Evolutionary conservation across 2,329 filamentous ascomycete species (phyloP).

Genomic region (Beauveria bassiana): DNA sequence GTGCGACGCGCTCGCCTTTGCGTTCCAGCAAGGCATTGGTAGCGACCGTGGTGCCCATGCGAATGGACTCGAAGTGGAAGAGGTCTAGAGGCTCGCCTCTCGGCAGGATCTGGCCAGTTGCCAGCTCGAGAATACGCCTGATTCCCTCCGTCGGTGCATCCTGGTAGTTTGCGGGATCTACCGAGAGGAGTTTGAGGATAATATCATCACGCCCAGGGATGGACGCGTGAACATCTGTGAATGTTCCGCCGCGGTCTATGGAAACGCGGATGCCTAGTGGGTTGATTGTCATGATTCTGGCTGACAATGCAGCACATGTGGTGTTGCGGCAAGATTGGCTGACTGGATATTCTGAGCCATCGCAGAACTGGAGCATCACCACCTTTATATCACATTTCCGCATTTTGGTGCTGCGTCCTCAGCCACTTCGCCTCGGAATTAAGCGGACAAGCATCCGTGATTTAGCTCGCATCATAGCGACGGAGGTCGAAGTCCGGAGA

Average conservation of each 20-base stretch:
- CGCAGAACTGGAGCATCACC: not conserved
- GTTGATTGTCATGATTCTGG: conserved; percentile 16
- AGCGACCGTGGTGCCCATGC: conserved; percentile 75
- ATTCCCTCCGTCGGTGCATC: conserved; percentile 71
- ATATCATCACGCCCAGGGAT: conserved; percentile 59
- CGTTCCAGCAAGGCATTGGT: conserved; percentile 70
- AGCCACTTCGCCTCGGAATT: not conserved
- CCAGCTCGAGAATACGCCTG: conserved; percentile 35
- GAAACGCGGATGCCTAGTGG: conserved; percentile 23
- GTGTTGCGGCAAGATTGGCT: not conserved
- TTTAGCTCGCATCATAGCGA: not conserved
- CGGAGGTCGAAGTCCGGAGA: conserved; percentile 7
- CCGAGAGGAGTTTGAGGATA: conserved; percentile 64
- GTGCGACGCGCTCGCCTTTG: conserved; percentile 63
- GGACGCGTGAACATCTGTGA: conserved; percentile 63
- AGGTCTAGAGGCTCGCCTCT: conserved; percentile 27
- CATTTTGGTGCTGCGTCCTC: not conserved
- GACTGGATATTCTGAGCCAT: not conserved
- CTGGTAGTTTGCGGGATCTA: conserved; percentile 63
- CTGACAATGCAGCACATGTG: not conserved
- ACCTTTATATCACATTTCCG: not conserved
- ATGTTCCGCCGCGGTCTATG: conserved; percentile 41
- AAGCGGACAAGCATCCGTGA: not conserved
- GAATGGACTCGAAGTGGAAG: conserved; percentile 51
- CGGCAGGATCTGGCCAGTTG: conserved; percentile 24